Evolutionary conservation across 1,139 yeast species (phyloP).

Genomic region (Hyphopichia khmerensis): DNA sequence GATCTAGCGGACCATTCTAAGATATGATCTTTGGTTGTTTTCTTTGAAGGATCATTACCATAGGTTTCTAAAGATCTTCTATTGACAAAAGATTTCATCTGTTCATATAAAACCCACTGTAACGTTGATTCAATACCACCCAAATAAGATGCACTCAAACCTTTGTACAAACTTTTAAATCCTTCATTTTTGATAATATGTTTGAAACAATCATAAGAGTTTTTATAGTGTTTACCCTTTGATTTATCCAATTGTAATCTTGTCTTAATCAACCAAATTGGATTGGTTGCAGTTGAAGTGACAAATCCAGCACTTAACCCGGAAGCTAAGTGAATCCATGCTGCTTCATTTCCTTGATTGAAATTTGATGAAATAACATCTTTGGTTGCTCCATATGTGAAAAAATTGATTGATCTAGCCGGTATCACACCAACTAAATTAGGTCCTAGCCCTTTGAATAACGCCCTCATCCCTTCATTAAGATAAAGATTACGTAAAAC

Average conservation of each 20-base stretch:
- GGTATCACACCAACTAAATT: constrained; percentile 98
- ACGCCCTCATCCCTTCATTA: constrained; percentile 79
- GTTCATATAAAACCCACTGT: constrained; percentile 97
- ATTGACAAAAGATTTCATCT: constrained; percentile 75
- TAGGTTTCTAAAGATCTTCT: constrained; percentile 53
- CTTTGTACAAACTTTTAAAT: constrained; percentile 73
- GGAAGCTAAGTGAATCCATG: constrained; percentile 82
- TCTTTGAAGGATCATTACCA: constrained; percentile 39
- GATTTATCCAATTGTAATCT: constrained; percentile 85
- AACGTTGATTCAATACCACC: constrained; percentile 93
- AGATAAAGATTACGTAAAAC: constrained; percentile 69
- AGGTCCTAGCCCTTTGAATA: constrained; percentile 95
- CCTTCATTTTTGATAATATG: constrained; percentile 79
- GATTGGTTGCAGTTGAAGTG: constrained; percentile 97
- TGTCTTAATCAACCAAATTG: constrained; percentile 98
- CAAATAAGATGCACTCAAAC: constrained; percentile 88
- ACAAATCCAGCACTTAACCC: constrained; percentile 95
- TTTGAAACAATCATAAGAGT: constrained; percentile 80
- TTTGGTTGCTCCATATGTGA: constrained; percentile 92
- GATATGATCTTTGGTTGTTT: constrained; percentile 61
- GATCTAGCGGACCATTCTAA: constrained; percentile 94
- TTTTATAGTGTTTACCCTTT: constrained; percentile 64
- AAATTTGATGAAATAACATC: constrained; percentile 63
- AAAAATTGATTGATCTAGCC: constrained; percentile 93
- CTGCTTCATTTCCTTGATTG: constrained; percentile 72